A percentile compares a stretch with the other conserved stretches of the same genome.
phyloP scores from a whole-genome alignment of 2,329 filamentous ascomycete species.

The Biscogniauxia mediterranea region DNA sequence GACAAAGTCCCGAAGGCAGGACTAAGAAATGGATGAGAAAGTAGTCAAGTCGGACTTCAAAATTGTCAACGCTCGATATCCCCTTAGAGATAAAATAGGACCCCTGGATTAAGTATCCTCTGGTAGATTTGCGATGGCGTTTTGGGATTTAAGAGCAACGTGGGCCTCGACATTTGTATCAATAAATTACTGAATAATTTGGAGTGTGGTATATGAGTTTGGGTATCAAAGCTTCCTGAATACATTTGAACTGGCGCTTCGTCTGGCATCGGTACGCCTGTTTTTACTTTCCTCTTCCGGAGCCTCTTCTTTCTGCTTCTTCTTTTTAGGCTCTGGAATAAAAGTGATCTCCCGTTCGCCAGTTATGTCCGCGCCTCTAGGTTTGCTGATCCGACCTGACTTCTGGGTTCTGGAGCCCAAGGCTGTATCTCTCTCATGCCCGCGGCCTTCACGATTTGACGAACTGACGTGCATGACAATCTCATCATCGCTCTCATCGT shows the following conservation, averaged over 20 bases:
- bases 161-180: slow-evolving; percentile 17
- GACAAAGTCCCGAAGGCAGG: slow-evolving; percentile 26
- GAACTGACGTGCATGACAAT: slow-evolving; percentile 68
- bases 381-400: slow-evolving; percentile 45
- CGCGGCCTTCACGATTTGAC: slow-evolving; percentile 59
- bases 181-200: slow-evolving; percentile 8
- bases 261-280: slow-evolving; percentile 44
- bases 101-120: slow-evolving; percentile 7
- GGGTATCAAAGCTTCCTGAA: slow-evolving; percentile 58
- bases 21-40: slow-evolving; percentile 30
- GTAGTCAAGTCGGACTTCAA: slow-evolving; percentile 13
- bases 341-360: slow-evolving; percentile 73
- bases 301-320: slow-evolving; percentile 34
- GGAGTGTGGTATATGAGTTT: slow-evolving; percentile 37
- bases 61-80: not conserved
- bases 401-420: slow-evolving; percentile 57
- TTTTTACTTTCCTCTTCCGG: slow-evolving; percentile 19
- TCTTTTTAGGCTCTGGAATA: slow-evolving; percentile 58
- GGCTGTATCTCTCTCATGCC: slow-evolving; percentile 53
- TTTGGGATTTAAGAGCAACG: slow-evolving; percentile 7
- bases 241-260: slow-evolving; percentile 75
- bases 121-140: slow-evolving; percentile 13
- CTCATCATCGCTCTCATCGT: slow-evolving; percentile 39
- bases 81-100: not conserved
- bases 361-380: slow-evolving; percentile 48